Base-by-base conservation (phyloP, 306 rosid genomes). In the Prosopis cineraria region DNA sequence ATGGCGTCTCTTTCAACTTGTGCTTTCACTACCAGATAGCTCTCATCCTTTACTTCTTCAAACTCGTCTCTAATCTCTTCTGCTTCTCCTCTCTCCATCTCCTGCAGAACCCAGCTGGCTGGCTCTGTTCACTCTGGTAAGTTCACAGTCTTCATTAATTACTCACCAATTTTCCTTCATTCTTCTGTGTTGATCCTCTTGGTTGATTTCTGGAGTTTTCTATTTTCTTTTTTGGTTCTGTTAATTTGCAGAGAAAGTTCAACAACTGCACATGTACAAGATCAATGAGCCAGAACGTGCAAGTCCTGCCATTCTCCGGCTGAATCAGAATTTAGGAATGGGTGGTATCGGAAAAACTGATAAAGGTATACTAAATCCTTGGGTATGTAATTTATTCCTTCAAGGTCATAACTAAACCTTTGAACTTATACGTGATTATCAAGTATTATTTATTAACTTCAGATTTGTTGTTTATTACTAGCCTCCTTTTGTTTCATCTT, bases 281-380 rank as follows among this genome's bases (percentile, higher is more conserved):
- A 88, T 90, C 78, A 90, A 92, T 31, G 91, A 90, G 80, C 53
- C 85, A 10, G 90, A 90, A 78, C 93, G 91, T 29, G 86, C 88
- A 60, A 92, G 94, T 71, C 93, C 91, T 48, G 91, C 88, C 9
- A 90, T 85, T 53, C 93, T 92, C 31, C 63, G 85, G n/a, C 73
- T 92, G 30, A 92, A 91, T 76, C 89, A 90, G 82, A 92, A 88
- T n/a, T n/a, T n/a, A n/a, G n/a, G n/a, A n/a, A n/a, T n/a, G n/a
- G n/a, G n/a, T n/a, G n/a, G n/a, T n/a, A n/a, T n/a, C n/a, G n/a
- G n/a, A n/a, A n/a, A n/a, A n/a, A n/a, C n/a, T n/a, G n/a, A n/a
- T n/a, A n/a, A n/a, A n/a, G n/a, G n/a, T n/a, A n/a, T n/a, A n/a
- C n/a, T n/a, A n/a, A n/a, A n/a, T n/a, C n/a, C n/a, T n/a, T n/a